Percentiles rank a stretch among this genome's conserved stretches.
Conservation (phyloP, 192 early-diverging fungal species). For the Allomyces macrogynus region DNA sequence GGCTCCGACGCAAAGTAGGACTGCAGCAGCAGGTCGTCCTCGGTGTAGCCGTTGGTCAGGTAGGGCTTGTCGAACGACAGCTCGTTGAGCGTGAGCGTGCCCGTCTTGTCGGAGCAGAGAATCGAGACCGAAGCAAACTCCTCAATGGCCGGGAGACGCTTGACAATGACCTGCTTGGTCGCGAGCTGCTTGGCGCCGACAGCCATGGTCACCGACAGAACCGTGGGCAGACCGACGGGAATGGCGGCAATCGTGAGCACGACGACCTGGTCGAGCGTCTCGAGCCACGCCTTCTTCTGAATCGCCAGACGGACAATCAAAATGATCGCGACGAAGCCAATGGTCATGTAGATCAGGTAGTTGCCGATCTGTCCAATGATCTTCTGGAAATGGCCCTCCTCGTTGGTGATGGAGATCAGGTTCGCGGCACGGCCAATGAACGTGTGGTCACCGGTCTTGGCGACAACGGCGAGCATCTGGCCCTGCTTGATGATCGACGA, state of each 20-base stretch:
- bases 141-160: conserved; percentile 83
- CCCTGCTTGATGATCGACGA: conserved; percentile 89
- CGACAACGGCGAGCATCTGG: conserved; percentile 76
- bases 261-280: conserved; percentile 48
- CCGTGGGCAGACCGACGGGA: conserved; percentile 78
- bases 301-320: conserved; percentile 44
- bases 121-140: conserved; percentile 78
- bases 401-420: conserved; percentile 75
- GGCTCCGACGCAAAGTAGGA: conserved; percentile 68
- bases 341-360: conserved; percentile 69
- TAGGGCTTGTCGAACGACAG: conserved; percentile 75
- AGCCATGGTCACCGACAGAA: conserved; percentile 88
- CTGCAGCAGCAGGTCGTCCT: conserved; percentile 59
- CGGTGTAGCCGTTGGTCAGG: conserved; percentile 37
- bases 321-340: conserved; percentile 56
- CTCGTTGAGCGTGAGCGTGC: conserved; percentile 77
- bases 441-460: conserved; percentile 81
- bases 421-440: conserved; percentile 89
- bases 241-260: conserved; percentile 84
- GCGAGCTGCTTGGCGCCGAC: conserved; percentile 72
- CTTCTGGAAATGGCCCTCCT: conserved; percentile 94
- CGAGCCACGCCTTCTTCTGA: conserved; percentile 30
- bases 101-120: conserved; percentile 69
- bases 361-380: conserved; percentile 82
- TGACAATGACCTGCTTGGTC: conserved; percentile 77